phyloP scores from a whole-genome alignment of 495 filamentous ascomycete species.

The Neurospora cerealis region DNA sequence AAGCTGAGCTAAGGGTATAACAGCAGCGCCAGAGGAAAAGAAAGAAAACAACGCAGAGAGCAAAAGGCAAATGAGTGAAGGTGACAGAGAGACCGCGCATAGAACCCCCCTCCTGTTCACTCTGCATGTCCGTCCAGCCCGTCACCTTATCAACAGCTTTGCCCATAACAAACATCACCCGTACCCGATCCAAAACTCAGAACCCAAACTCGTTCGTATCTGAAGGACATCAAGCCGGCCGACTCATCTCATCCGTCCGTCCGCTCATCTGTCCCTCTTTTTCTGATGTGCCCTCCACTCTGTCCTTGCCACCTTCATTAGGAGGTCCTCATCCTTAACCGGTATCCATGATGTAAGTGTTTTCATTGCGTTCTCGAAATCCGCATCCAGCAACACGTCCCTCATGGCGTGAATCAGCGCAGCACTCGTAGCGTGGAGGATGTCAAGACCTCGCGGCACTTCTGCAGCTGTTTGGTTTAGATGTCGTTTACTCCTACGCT shows the following conservation, averaged over 20 bases:
- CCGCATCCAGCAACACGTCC: slow-evolving; percentile 82
- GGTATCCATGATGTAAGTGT: slow-evolving; percentile 93
- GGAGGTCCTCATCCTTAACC: slow-evolving; percentile 84
- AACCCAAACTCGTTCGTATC: background rate
- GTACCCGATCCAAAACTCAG: background rate
- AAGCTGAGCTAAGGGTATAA: background rate
- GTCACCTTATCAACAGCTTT: background rate
- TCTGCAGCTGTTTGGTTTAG: background rate
- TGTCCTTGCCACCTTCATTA: slow-evolving; percentile 88
- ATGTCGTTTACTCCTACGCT: background rate
- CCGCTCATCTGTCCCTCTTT: slow-evolving; percentile 17
- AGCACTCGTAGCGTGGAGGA: slow-evolving; percentile 83
- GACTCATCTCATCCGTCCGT: slow-evolving; percentile 5
- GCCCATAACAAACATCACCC: background rate
- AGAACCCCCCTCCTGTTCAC: background rate
- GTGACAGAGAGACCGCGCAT: background rate
- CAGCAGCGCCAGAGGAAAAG: background rate
- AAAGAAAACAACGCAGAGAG: background rate
- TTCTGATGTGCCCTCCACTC: slow-evolving; percentile 71
- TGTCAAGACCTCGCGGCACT: slow-evolving; percentile 51
- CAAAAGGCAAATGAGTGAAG: background rate
- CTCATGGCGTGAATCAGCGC: slow-evolving; percentile 89
- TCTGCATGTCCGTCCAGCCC: background rate
- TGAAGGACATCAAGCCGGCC: background rate
- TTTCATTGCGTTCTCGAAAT: slow-evolving; percentile 98